Conservation (phyloP, 129 eudicot genomes). For the Chrysanthemum makinoi region DNA sequence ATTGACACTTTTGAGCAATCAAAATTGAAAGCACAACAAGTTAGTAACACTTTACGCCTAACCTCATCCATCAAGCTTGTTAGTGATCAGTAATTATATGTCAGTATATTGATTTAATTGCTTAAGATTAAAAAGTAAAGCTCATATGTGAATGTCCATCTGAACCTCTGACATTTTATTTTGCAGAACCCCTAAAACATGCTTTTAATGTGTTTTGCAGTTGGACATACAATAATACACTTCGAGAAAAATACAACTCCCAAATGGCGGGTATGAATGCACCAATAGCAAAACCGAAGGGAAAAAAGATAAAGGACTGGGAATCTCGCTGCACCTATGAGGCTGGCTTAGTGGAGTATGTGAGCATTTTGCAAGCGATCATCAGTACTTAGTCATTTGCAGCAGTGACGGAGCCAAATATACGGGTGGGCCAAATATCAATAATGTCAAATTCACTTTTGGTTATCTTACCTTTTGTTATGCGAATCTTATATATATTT, state of each 20-base stretch:
- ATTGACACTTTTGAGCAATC: not conserved
- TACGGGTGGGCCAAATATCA: no score
- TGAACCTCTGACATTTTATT: constrained; percentile 4
- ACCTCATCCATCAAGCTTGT: no score
- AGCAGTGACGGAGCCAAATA: no score
- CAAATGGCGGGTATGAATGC: constrained; percentile 95
- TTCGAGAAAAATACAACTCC: constrained; percentile 72
- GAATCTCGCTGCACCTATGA: constrained; percentile 43
- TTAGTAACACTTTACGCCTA: not conserved
- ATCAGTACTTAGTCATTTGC: not conserved
- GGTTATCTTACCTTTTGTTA: no score
- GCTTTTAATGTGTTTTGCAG: constrained; percentile 37
- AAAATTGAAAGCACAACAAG: not conserved
- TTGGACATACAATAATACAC: constrained; percentile 86
- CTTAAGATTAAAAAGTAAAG: no score
- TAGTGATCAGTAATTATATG: not conserved
- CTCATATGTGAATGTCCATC: not conserved
- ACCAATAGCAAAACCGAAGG: constrained; percentile 86
- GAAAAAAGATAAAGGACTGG: constrained; percentile 87
- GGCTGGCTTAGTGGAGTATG: not conserved
- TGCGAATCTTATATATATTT: no score
- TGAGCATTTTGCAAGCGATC: constrained; percentile 15
- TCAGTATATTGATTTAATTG: not conserved
- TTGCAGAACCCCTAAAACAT: constrained; percentile 9
- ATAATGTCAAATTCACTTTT: no score